phyloP scores from a whole-genome alignment of 2,329 filamentous ascomycete species.

The Teratosphaeria destructans region DNA sequence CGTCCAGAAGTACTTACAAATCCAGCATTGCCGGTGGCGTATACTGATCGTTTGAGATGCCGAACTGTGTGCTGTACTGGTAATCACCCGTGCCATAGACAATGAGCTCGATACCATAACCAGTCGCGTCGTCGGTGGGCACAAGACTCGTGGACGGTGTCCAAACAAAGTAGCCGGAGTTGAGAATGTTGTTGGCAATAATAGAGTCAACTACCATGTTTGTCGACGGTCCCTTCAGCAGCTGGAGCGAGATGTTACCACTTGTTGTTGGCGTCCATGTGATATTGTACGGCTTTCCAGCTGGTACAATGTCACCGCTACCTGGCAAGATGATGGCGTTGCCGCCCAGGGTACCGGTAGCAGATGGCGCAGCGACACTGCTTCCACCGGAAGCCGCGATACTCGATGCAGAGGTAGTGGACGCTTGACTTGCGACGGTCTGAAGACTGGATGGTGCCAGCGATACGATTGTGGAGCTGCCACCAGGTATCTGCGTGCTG shows the following conservation, averaged over 20 bases:
- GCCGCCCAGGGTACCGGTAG: not conserved
- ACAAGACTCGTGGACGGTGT: conserved; percentile 39
- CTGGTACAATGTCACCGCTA: conserved; percentile 44
- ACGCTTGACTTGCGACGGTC: not conserved
- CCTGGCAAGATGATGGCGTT: conserved; percentile 29
- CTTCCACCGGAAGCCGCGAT: not conserved
- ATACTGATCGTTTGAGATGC: conserved; percentile 40
- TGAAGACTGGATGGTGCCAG: not conserved
- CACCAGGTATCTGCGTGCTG: not conserved
- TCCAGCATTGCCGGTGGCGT: conserved; percentile 6
- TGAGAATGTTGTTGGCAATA: conserved; percentile 43
- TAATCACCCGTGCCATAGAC: conserved; percentile 49
- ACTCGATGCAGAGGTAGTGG: not conserved
- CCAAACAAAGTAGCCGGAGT: conserved; percentile 48
- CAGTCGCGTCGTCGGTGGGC: conserved; percentile 23
- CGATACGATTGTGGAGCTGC: not conserved
- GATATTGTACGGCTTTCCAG: conserved; percentile 26
- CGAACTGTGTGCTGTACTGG: conserved; percentile 54
- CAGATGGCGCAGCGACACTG: not conserved
- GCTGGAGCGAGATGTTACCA: conserved; percentile 46
- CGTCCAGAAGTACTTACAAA: not conserved
- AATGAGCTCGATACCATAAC: conserved; percentile 53
- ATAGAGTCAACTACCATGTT: conserved; percentile 44
- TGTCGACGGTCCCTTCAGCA: conserved; percentile 48
- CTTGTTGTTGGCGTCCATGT: conserved; percentile 44